Conservation (phyloP, 331 rosid species). For the Quercus tomentella region DNA sequence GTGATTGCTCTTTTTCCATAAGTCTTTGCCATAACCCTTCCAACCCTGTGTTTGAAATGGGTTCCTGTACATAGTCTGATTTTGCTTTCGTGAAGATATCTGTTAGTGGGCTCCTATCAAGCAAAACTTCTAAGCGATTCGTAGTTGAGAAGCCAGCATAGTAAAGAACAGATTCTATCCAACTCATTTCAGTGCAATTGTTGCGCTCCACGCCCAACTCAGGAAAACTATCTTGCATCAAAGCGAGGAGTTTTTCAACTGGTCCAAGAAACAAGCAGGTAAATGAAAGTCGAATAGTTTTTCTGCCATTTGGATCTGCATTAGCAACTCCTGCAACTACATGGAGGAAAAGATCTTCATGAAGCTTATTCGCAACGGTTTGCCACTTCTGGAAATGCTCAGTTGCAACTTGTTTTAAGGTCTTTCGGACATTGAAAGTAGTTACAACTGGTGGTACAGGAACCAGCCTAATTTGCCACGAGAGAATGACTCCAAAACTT, state of each 20-base stretch:
- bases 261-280: constrained; percentile 7
- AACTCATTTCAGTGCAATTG: constrained; percentile 8
- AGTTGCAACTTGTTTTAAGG: neutral
- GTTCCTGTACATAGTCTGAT: constrained; percentile 12
- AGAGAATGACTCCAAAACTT: constrained; percentile 8
- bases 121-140: neutral
- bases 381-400: neutral
- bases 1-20: neutral
- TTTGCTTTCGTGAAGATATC: neutral
- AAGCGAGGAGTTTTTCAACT: neutral
- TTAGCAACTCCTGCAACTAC: neutral
- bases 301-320: neutral
- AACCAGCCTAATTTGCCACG: neutral
- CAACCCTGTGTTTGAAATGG: constrained; percentile 1
- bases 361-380: neutral
- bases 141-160: neutral
- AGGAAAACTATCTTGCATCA: neutral
- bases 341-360: neutral
- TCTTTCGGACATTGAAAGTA: neutral
- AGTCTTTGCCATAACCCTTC: constrained; percentile 18
- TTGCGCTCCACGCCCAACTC: neutral
- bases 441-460: constrained; percentile 1
- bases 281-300: neutral
- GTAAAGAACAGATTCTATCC: constrained; percentile 4
- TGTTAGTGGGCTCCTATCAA: neutral